Base-by-base conservation (phyloP, 306 rosid species). In the Oxytropis ochrocephala region DNA sequence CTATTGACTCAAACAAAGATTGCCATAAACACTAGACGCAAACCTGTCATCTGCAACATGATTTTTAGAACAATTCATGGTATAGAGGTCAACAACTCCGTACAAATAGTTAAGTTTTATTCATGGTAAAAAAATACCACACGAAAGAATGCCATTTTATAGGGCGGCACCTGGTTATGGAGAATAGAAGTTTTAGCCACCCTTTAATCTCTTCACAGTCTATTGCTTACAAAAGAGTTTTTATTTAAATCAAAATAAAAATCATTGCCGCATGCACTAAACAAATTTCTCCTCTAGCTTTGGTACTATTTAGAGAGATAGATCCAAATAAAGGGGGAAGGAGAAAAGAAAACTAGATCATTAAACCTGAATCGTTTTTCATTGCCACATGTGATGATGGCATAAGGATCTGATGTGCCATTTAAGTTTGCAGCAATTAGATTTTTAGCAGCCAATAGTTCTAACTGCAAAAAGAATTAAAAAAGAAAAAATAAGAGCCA, bases 321-420 rank as follows among this genome's bases (percentile, higher is more conserved):
- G 14, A 39, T 27, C 56, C 54, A 35, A 64, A 13, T 36, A 44
- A 50, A 50, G 65, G 7, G 29, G 48, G 53, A 68, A 19, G 1
- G 7, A 42, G 21, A 14, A 13, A 16, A 13, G 8, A 18, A 18
- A 66, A 41, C 16, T 48, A 55, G 61, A 63, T 50, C 42, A 43
- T 18, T 21, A 70, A 65, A 94, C 99, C 99, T 94, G 91, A 94
- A 94, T 75, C 96, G 86, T 81, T 90, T 94, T 82, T 94, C 91
- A 74, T 84, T 78, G 67, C 91, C 92, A 54, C 99, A 94, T 7
- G 90, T 94, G 73, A 94, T 94, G 73, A 94, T 87, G 62, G 82
- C 97, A 82, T 94, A 94, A 21, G 99, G 99, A 84, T 94, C 99
- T 2, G 99, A 90, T 4, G 96, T 91, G 75, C 99, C 99, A 85